A percentile compares a stretch with the other conserved stretches of the same genome.
Evolutionary conservation across 495 filamentous ascomycete species (phyloP).

Genomic region (Hypoxylon subgilvum): DNA sequence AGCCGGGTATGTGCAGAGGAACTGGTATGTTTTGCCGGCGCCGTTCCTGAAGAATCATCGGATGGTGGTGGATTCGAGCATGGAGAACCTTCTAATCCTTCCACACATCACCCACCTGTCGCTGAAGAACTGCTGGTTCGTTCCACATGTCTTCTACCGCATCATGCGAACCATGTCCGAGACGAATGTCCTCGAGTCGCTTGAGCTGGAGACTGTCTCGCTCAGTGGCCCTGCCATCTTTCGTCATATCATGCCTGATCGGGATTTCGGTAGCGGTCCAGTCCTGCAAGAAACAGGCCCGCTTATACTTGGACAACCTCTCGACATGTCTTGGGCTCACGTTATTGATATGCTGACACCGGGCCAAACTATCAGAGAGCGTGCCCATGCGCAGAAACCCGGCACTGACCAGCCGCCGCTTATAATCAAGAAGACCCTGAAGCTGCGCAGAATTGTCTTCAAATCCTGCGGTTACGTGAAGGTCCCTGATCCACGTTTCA

Average conservation of each 20-base stretch:
- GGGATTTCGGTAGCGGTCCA: slow-evolving; percentile 1
- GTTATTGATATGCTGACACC: slow-evolving; percentile 53
- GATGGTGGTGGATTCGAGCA: slow-evolving; percentile 53
- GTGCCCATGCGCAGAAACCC: background rate
- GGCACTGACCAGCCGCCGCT: background rate
- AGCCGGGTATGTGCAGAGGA: slow-evolving; percentile 57
- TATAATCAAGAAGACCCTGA: slow-evolving; percentile 8
- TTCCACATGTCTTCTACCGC: slow-evolving; percentile 47
- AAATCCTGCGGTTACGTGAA: slow-evolving; percentile 54
- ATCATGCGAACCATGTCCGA: slow-evolving; percentile 34
- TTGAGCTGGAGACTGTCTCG: slow-evolving; percentile 55
- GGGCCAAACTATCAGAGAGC: slow-evolving; percentile 35
- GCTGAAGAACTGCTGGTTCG: slow-evolving; percentile 62
- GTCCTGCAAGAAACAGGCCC: background rate
- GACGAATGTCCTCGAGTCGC: slow-evolving; percentile 33
- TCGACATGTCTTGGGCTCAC: slow-evolving; percentile 43
- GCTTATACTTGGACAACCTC: background rate
- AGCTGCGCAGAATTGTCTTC: slow-evolving; percentile 45
- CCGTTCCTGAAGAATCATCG: slow-evolving; percentile 50
- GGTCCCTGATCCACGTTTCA: slow-evolving; percentile 27
- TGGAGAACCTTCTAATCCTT: slow-evolving; percentile 42
- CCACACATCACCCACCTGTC: slow-evolving; percentile 60
- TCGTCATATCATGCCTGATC: background rate
- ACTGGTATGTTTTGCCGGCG: slow-evolving; percentile 58
- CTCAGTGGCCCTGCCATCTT: slow-evolving; percentile 44